Percentiles rank a stretch among this genome's conserved stretches.
Evolutionary conservation across 2,329 filamentous ascomycete genomes (phyloP).

Genomic region (Trichoderma sp.): DNA sequence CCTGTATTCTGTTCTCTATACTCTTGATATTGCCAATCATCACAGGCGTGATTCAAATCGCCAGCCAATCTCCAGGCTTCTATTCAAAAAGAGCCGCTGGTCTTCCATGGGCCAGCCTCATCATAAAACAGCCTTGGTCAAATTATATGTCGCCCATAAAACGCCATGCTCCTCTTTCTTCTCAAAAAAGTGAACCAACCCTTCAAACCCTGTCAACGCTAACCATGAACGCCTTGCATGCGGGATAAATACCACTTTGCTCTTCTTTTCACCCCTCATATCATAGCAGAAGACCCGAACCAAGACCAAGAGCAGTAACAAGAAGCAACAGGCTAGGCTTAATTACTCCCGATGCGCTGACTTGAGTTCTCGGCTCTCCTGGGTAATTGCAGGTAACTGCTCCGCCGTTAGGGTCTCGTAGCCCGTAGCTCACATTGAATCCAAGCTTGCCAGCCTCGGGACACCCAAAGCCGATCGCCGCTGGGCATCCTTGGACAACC

Average conservation of each 20-base stretch:
- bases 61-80: neutral
- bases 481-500: slow-evolving; percentile 81
- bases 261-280: neutral
- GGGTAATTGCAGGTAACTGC: slow-evolving; percentile 42
- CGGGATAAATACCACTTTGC: neutral
- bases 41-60: neutral
- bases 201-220: neutral
- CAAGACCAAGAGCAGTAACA: slow-evolving; percentile 15
- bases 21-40: neutral
- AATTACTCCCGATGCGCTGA: slow-evolving; percentile 24
- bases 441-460: slow-evolving; percentile 49
- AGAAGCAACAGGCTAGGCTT: slow-evolving; percentile 26
- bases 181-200: neutral
- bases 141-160: neutral
- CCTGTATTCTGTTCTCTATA: neutral
- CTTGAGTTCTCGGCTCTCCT: slow-evolving; percentile 38
- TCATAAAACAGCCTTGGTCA: neutral
- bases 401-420: slow-evolving; percentile 28
- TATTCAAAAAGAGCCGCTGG: neutral
- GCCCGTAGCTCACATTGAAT: slow-evolving; percentile 41
- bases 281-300: slow-evolving; percentile 5
- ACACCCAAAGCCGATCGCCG: slow-evolving; percentile 73
- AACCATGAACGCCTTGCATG: slow-evolving; percentile 15
- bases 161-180: slow-evolving; percentile 7
- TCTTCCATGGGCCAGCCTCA: neutral